phyloP scores from a whole-genome alignment of 495 filamentous ascomycete genomes.

The Neurospora sp. region DNA sequence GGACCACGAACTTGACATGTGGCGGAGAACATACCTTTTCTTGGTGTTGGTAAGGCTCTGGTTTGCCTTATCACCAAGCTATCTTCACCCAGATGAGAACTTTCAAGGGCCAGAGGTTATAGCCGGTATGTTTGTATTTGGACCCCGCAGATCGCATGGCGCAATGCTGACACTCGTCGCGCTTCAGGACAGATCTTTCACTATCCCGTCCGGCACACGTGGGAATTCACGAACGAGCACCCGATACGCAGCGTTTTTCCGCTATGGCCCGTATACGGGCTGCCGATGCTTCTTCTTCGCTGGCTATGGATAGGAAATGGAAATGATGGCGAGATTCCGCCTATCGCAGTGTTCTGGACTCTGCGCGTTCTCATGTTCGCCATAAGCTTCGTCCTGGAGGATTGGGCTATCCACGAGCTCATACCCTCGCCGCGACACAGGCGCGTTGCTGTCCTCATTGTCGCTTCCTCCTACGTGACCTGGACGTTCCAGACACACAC shows the following conservation, averaged over 20 bases:
- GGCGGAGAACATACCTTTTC: constrained; percentile 80
- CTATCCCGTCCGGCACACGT: constrained; percentile 76
- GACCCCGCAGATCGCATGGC: neutral
- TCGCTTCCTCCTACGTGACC: constrained; percentile 94
- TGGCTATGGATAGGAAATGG: constrained; percentile 68
- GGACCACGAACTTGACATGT: constrained; percentile 48
- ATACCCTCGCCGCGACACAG: constrained; percentile 65
- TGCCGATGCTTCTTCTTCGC: constrained; percentile 82
- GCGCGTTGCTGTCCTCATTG: constrained; percentile 60
- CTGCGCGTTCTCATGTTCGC: constrained; percentile 83
- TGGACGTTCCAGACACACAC: constrained; percentile 99
- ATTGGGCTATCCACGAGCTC: constrained; percentile 93
- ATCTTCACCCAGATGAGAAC: constrained; percentile 96
- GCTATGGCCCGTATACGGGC: constrained; percentile 85
- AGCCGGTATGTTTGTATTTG: constrained; percentile 55
- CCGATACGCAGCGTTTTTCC: constrained; percentile 94
- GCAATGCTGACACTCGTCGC: neutral
- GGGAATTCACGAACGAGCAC: constrained; percentile 82
- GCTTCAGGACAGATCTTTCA: constrained; percentile 71
- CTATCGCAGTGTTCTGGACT: constrained; percentile 77
- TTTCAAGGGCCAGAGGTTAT: constrained; percentile 97
- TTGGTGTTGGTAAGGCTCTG: constrained; percentile 81
- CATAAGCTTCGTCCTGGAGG: constrained; percentile 88
- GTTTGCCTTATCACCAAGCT: constrained; percentile 89
- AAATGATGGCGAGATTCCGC: constrained; percentile 47